Percentiles rank a stretch among this genome's conserved stretches.
These are phyloP conservation scores for Beta macrorhiza DNA, from an alignment of 179 eudicot genomes.

Conservation along the genomic window DNA sequence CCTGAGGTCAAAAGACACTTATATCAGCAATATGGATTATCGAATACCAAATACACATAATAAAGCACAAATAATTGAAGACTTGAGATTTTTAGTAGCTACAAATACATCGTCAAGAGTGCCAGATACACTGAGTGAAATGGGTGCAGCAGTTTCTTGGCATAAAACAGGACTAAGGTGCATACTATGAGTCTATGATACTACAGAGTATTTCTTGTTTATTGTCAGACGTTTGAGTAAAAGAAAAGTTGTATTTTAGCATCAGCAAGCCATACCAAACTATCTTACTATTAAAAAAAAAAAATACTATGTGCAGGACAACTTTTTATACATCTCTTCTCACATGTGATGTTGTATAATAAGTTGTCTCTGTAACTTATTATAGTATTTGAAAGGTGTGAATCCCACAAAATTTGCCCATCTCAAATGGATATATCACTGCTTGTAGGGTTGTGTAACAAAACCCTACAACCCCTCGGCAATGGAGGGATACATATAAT, in stretches of 20 bases:
- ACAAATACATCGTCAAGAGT: neutral
- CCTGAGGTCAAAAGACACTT: too few species aligned
- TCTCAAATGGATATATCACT: too few species aligned
- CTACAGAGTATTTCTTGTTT: neutral
- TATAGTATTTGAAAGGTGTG: neutral
- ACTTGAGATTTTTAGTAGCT: neutral
- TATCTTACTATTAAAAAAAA: too few species aligned
- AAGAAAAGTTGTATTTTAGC: neutral
- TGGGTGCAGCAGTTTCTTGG: neutral
- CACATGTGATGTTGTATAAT: too few species aligned
- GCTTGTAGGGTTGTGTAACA: too few species aligned
- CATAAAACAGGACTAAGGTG: neutral
- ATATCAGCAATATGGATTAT: too few species aligned
- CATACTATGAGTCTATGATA: neutral
- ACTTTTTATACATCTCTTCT: too few species aligned
- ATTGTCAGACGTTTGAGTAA: neutral
- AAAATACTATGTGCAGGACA: neutral
- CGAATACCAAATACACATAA: neutral
- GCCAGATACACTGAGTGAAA: neutral
- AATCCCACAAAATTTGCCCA: neutral
- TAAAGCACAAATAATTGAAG: too few species aligned
- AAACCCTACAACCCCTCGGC: neutral
- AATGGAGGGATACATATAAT: neutral
- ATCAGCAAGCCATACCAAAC: neutral
- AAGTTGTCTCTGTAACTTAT: too few species aligned